Evolutionary conservation across 352 stramenopile genomes (phyloP), one percentile per base, ranked within the genome.

Genomic region (Proteromonas lacertae): DNA sequence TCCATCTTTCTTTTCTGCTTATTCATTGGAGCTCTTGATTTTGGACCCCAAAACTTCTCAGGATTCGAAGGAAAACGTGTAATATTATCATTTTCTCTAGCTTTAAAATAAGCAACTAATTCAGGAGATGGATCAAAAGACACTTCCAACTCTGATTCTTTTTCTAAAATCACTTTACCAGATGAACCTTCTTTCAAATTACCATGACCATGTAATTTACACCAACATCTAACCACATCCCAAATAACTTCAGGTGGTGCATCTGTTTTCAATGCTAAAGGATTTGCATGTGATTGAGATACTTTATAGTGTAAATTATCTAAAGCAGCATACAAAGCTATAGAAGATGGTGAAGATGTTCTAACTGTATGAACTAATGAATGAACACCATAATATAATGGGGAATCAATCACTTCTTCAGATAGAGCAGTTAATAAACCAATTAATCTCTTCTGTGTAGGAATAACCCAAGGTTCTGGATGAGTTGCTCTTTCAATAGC

Each of bases 271-370:
- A 99, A 61, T 24, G 83, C 83, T 21, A 84, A 59, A 0, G 84
- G 80, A 14, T 96, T 74, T 49, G 93, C 94, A 57, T 99, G 87
- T 43, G 84, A 90, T 41, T 89, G 77, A 44, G 78, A 95, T 18
- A 84, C 71, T 42, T 74, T 56, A 59, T 93, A 97, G 13, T 83
- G 83, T 20, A 78, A 76, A 48, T 92, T 83, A 28, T 77, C 55
- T 17, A 99, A 60, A 19, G 83, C 83, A 21, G 73, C 69, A 40
- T 86, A 65, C 22, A 96, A 64, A 43, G 78, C 47, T 25, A 50
- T 42, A 58, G 90, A 80, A n/a, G 72, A 73, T 22, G 79, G 78
- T 36, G 71, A 80, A 14, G 60, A 60, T 50, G 69, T 90, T 50
- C 91, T 69, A 18, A 96, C 57, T 4, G 68, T 68, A 43, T 72